A percentile compares a stretch with the other conserved stretches of the same genome.
These are phyloP conservation scores for Candida verbasci DNA, from an alignment of 805 yeast species.

Conservation along the genomic window DNA sequence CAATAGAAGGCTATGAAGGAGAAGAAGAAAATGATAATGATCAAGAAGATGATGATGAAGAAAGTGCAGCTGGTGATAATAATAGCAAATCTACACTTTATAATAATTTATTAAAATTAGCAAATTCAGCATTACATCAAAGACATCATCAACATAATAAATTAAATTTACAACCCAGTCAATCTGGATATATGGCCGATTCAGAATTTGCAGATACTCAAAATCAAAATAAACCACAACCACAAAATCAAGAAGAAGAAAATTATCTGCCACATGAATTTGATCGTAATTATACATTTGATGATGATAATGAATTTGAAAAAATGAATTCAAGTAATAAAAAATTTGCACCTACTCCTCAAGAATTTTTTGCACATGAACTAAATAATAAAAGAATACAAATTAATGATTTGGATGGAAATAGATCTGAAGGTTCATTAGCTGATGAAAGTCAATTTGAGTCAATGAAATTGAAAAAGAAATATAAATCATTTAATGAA, in stretches of 20 bases:
- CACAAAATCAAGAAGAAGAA: background rate
- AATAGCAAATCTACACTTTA: constrained; percentile 7
- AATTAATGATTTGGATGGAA: constrained; percentile 8
- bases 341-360: constrained; percentile 13
- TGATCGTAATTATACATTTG: too few relatives aligned
- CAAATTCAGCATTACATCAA: constrained; percentile 13
- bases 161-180: constrained; percentile 13
- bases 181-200: constrained; percentile 23
- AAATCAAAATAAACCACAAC: background rate
- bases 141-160: constrained; percentile 1
- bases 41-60: background rate
- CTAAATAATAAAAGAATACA: constrained; percentile 2
- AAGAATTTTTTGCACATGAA: constrained; percentile 11
- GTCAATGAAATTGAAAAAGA: constrained; percentile 1
- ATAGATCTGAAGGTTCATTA: constrained; percentile 14
- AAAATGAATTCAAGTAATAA: too few relatives aligned
- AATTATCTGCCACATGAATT: constrained; percentile 1
- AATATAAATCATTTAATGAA: background rate
- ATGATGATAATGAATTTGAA: too few relatives aligned
- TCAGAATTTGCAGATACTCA: constrained; percentile 14
- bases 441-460: constrained; percentile 13
- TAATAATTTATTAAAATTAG: constrained; percentile 11
- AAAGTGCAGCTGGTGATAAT: too few relatives aligned
- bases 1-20: constrained; percentile 7
- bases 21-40: constrained; percentile 4